phyloP scores from a whole-genome alignment of 495 filamentous ascomycete species.

The Xylaria venustula region DNA sequence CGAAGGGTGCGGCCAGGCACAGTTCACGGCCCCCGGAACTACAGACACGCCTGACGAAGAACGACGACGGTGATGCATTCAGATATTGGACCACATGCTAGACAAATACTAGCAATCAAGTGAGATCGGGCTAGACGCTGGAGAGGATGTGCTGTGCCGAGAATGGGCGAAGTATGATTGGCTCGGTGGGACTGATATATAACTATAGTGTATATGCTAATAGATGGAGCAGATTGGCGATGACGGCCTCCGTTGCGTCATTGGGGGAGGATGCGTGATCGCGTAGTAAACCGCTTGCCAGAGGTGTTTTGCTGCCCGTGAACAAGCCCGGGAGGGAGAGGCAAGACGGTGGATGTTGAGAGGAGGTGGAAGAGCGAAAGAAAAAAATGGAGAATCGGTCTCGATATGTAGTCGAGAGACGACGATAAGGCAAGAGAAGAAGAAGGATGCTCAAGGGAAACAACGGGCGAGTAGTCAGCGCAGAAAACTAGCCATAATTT shows the following conservation, averaged over 20 bases:
- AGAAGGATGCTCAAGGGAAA: too few relatives aligned
- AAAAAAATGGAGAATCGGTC: not conserved
- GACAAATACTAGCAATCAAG: constrained; percentile 1
- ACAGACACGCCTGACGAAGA: constrained; percentile 21
- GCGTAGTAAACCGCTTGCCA: not conserved
- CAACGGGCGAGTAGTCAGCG: not conserved
- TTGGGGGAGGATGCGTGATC: not conserved
- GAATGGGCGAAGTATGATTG: not conserved
- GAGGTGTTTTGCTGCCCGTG: not conserved
- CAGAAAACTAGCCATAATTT: not conserved
- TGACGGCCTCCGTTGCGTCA: not conserved
- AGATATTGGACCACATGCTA: constrained; percentile 24
- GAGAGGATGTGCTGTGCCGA: not conserved
- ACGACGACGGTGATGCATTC: constrained; percentile 30
- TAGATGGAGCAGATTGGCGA: not conserved
- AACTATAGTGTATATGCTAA: not conserved
- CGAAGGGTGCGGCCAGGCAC: constrained; percentile 15
- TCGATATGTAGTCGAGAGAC: not conserved
- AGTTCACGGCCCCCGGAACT: constrained; percentile 16
- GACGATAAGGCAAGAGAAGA: not conserved
- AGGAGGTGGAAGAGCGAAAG: not conserved
- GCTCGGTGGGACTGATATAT: not conserved
- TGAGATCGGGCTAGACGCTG: not conserved
- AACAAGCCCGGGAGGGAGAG: not conserved
- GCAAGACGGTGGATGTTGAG: too few relatives aligned